Conservation (phyloP, 495 filamentous ascomycete species). For the Achaetomiella virescens region DNA sequence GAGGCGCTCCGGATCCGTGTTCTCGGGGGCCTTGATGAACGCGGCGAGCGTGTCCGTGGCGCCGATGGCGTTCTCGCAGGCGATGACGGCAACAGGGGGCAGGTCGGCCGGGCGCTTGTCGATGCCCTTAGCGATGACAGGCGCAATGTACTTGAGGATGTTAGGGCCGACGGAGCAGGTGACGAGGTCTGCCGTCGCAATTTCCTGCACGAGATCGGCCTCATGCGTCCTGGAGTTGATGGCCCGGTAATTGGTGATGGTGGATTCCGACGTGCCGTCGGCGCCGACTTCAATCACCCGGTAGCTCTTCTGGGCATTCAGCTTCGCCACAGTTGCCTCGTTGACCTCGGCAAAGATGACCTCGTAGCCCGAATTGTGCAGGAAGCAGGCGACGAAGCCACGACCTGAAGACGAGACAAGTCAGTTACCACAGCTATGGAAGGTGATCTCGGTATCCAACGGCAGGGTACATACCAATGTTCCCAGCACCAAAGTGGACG, state of each 20-base stretch:
- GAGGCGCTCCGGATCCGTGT: slow-evolving; percentile 55
- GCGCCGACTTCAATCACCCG: slow-evolving; percentile 87
- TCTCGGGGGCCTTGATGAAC: slow-evolving; percentile 67
- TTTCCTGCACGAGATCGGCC: slow-evolving; percentile 72
- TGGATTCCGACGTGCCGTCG: slow-evolving; percentile 72
- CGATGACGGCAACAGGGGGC: slow-evolving; percentile 81
- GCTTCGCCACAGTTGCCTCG: slow-evolving; percentile 64
- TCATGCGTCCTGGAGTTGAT: slow-evolving; percentile 88
- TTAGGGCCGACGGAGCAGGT: slow-evolving; percentile 96
- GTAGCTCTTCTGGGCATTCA: slow-evolving; percentile 72
- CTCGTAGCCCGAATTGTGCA: slow-evolving; percentile 81
- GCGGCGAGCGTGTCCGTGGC: slow-evolving; percentile 78
- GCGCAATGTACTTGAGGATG: slow-evolving; percentile 92
- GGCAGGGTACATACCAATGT: slow-evolving; percentile 53
- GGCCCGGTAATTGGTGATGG: slow-evolving; percentile 88
- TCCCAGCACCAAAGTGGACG: slow-evolving; percentile 90
- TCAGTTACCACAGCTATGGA: slow-evolving; percentile 2
- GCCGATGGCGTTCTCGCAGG: slow-evolving; percentile 94
- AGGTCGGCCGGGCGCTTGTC: slow-evolving; percentile 59
- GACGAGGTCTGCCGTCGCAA: slow-evolving; percentile 78
- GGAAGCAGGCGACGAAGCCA: slow-evolving; percentile 57
- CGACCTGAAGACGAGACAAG: slow-evolving; percentile 33
- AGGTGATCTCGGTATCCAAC: not conserved
- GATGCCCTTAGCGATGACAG: slow-evolving; percentile 87
- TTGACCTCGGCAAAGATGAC: slow-evolving; percentile 95